phyloP scores from a whole-genome alignment of 768 basidiomycete genomes.

The Baorangia bicolor region DNA sequence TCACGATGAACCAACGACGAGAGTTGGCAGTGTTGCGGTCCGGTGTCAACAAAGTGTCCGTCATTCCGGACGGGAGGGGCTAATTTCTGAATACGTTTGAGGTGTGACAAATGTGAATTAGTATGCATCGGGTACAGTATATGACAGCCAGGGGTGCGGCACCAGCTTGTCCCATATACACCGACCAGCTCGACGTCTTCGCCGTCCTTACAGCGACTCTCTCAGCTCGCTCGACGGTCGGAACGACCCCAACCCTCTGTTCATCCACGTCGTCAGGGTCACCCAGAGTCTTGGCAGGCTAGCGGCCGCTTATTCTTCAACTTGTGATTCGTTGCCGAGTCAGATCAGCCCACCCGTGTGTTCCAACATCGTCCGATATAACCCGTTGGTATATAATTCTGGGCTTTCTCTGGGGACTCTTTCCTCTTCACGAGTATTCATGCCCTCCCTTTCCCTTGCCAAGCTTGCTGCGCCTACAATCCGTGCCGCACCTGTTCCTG shows the following conservation, averaged over 20 bases:
- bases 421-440: conserved; percentile 3
- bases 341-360: conserved; percentile 2
- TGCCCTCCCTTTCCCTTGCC: conserved; percentile 19
- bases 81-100: too few species aligned
- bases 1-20: not conserved
- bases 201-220: not conserved
- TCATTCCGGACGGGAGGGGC: not conserved
- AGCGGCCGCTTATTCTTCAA: not conserved
- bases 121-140: not conserved
- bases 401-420: not conserved
- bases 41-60: not conserved
- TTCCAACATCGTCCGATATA: conserved; percentile 18
- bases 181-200: not conserved
- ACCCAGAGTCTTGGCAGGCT: not conserved
- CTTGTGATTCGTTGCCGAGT: conserved; percentile 3
- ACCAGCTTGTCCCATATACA: too few species aligned
- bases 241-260: not conserved
- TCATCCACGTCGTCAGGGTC: not conserved
- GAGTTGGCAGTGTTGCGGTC: not conserved
- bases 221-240: not conserved
- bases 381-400: conserved; percentile 19
- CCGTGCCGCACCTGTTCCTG: conserved; percentile 10
- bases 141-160: too few species aligned
- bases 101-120: not conserved
- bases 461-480: conserved; percentile 12